phyloP scores from a whole-genome alignment of 768 basidiomycete genomes.

The Lactarius evosmus region DNA sequence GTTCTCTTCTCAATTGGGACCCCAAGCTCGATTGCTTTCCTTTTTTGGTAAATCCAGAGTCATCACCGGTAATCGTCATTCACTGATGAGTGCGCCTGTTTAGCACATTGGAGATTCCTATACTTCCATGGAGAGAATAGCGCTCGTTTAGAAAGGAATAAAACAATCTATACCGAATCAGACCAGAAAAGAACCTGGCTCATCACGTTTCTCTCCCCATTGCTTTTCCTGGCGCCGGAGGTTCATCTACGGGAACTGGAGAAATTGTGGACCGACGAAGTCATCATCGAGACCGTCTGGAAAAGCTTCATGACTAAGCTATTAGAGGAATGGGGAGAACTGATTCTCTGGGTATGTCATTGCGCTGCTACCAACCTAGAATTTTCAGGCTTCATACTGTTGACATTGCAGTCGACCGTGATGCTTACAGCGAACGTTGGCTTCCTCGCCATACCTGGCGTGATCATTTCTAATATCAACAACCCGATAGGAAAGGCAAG shows the following conservation, averaged over 20 bases:
- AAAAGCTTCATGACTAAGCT: slow-evolving; percentile 16
- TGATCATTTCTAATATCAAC: slow-evolving; percentile 3
- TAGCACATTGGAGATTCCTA: slow-evolving; percentile 26
- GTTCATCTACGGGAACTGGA: slow-evolving; percentile 25
- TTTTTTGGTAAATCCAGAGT: slow-evolving; percentile 20
- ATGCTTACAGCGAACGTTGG: slow-evolving; percentile 20
- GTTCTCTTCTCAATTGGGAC: neutral
- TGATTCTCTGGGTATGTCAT: slow-evolving; percentile 19
- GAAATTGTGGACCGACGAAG: slow-evolving; percentile 17
- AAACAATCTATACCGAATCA: slow-evolving; percentile 10
- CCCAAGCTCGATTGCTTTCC: slow-evolving; percentile 20
- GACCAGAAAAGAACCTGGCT: slow-evolving; percentile 8
- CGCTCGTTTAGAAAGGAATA: slow-evolving; percentile 17
- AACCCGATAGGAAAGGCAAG: neutral
- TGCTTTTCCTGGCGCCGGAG: slow-evolving; percentile 25
- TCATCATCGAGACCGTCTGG: slow-evolving; percentile 20
- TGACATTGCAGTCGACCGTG: slow-evolving; percentile 10
- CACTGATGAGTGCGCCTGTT: neutral
- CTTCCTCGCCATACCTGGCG: slow-evolving; percentile 22
- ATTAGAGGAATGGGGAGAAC: slow-evolving; percentile 16
- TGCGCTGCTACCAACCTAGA: neutral
- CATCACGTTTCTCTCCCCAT: slow-evolving; percentile 19
- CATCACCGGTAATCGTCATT: neutral
- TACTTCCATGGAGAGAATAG: slow-evolving; percentile 24
- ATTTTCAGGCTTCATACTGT: neutral